Base-by-base conservation (phyloP, 2,329 filamentous ascomycete species). In the Claviceps capensis region DNA sequence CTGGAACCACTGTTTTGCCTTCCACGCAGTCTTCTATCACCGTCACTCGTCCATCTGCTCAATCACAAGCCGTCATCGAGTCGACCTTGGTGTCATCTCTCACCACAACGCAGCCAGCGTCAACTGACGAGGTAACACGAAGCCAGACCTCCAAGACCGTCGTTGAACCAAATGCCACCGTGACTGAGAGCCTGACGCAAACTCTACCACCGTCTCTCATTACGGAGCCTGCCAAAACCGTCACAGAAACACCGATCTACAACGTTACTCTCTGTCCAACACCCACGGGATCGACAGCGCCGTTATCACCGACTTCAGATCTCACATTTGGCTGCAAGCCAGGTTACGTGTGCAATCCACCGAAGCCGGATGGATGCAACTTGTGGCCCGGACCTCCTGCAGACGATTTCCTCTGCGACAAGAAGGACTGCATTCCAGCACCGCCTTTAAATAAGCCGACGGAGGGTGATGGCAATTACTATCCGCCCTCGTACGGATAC, bases 291-390 rank as follows among this genome's bases (percentile, higher is more conserved):
- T 51, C 19, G 45, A 63, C 40, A 52, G 61, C 47, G 13, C 55
- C 62, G 1, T 65, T 72, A 14, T 53, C 67, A 42, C 59, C 63
- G 4, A 58, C 58, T 17, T 73, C 72, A 1, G 57, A 76, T 50
- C 65, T 64, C 41, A 77, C 75, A 0, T 81, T 72, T 67, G 78
- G 78, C 49, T 81, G 78, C 60, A 49, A 55, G 13, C 75, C 77
- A 2, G 76, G 77, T 36, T 73, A 60, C 16, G 69, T 81, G 30
- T 81, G 78, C 65, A 72, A 70, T 55, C 71, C 72, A n/a, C 67
- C 66, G 2, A 78, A 73, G 61, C 73, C 75, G 0, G 57, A 51
- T 0, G 66, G 65, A 22, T 81, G 78, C 61, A 72, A 75, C 55
- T 52, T 79, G n/a, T 81, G 72, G 69, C 69, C 68, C 0, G 67